Evolutionary conservation across 1,139 yeast species (phyloP).

Genomic region (Suzukiozyma palmioleophila): DNA sequence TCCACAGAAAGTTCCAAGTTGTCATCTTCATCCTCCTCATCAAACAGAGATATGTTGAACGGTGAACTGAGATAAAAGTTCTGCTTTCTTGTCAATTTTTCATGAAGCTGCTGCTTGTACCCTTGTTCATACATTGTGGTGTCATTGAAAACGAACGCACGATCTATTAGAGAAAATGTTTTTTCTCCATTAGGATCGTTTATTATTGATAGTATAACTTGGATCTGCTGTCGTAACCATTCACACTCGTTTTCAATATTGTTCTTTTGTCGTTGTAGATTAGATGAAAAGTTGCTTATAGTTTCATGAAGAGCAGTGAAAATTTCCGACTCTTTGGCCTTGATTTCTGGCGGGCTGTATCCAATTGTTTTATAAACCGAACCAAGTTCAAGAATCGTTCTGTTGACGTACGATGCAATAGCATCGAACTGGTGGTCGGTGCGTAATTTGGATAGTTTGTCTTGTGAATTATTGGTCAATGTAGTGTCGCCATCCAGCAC

Average conservation of each 20-base stretch:
- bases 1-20: slow-evolving; percentile 19
- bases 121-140: slow-evolving; percentile 27
- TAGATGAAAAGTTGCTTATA: slow-evolving; percentile 29
- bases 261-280: slow-evolving; percentile 33
- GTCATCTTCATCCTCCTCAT: slow-evolving; percentile 8
- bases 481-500: slow-evolving; percentile 6
- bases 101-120: slow-evolving; percentile 25
- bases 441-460: slow-evolving; percentile 4
- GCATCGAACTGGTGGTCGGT: slow-evolving; percentile 17
- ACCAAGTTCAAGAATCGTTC: slow-evolving; percentile 31
- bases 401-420: slow-evolving; percentile 27
- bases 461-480: background rate
- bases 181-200: slow-evolving; percentile 33
- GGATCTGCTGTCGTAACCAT: slow-evolving; percentile 44
- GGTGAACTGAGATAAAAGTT: slow-evolving; percentile 26
- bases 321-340: slow-evolving; percentile 34
- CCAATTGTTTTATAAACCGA: slow-evolving; percentile 36
- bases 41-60: slow-evolving; percentile 18
- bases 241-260: slow-evolving; percentile 43
- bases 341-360: slow-evolving; percentile 30
- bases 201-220: slow-evolving; percentile 37
- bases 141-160: slow-evolving; percentile 33
- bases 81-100: slow-evolving; percentile 17
- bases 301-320: slow-evolving; percentile 39
- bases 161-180: slow-evolving; percentile 18